Conservation (phyloP, 176 grass and related monocot genomes). For the Stipa capillata region DNA sequence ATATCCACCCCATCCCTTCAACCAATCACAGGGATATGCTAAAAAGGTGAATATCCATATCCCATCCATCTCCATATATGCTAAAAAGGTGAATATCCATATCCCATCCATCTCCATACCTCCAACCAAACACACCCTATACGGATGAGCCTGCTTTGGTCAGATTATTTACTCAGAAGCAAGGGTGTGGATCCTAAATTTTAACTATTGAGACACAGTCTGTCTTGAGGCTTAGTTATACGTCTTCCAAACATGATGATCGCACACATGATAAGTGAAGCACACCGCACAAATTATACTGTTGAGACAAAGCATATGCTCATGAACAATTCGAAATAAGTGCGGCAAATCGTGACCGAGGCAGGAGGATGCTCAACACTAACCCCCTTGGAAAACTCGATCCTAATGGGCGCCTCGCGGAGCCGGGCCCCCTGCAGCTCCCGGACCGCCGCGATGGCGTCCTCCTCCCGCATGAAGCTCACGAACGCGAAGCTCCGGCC, state of each 20-base stretch:
- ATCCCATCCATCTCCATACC: no score
- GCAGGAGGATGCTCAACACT: conserved; percentile 54
- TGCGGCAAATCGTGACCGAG: conserved; percentile 6
- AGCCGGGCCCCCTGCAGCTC: conserved; percentile 59
- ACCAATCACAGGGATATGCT: no score
- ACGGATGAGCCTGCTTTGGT: neutral
- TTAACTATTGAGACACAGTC: neutral
- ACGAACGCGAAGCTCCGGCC: conserved; percentile 78
- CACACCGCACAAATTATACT: neutral
- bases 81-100: no score
- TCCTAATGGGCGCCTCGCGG: conserved; percentile 60
- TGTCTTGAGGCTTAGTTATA: neutral
- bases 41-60: no score
- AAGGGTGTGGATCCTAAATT: conserved; percentile 7
- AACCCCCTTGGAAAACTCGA: conserved; percentile 99
- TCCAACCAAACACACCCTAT: no score
- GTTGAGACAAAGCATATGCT: conserved; percentile 7
- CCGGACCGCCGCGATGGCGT: conserved; percentile 45
- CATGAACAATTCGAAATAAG: conserved; percentile 10
- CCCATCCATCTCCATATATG: no score
- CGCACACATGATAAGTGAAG: neutral
- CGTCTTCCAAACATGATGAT: neutral
- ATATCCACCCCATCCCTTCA: no score
- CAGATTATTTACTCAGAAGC: neutral
- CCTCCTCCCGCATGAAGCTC: conserved; percentile 53